Percentiles rank a stretch among this genome's conserved stretches.
phyloP scores from a whole-genome alignment of 768 basidiomycete species.

The Trametes cinnabarina region DNA sequence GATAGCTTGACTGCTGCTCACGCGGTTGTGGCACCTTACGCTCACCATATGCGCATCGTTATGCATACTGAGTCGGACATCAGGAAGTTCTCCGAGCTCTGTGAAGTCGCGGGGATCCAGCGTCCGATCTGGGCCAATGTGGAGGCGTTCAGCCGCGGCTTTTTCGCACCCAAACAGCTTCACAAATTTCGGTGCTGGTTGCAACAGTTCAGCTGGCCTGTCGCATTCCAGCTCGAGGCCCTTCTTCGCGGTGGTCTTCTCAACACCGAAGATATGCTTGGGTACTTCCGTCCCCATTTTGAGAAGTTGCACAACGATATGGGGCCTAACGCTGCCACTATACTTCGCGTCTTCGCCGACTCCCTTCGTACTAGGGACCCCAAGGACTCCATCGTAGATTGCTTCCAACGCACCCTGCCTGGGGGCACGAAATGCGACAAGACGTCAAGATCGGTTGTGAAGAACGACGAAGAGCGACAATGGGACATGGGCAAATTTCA shows the following conservation, averaged over 20 bases:
- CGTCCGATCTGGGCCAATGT: constrained; percentile 36
- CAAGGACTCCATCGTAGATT: constrained; percentile 41
- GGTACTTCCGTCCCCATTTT: constrained; percentile 44
- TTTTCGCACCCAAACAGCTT: constrained; percentile 52
- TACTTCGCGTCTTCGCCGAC: constrained; percentile 57
- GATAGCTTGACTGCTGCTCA: constrained; percentile 60
- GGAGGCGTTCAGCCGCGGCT: constrained; percentile 46
- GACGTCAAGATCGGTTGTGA: not conserved
- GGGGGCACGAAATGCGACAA: constrained; percentile 2
- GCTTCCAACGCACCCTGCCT: constrained; percentile 42
- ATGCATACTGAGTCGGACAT: constrained; percentile 54
- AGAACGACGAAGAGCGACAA: not conserved
- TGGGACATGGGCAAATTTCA: constrained; percentile 41
- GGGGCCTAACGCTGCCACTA: constrained; percentile 39
- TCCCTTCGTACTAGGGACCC: constrained; percentile 43
- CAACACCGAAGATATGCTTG: constrained; percentile 54
- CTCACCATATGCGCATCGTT: constrained; percentile 65
- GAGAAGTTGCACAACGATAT: constrained; percentile 35
- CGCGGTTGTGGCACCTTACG: constrained; percentile 59
- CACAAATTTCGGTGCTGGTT: constrained; percentile 45
- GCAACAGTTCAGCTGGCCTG: constrained; percentile 52
- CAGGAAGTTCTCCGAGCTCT: constrained; percentile 51
- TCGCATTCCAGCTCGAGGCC: constrained; percentile 77
- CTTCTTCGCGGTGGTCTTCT: constrained; percentile 62
- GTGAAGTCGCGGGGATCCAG: constrained; percentile 45